A percentile compares a stretch with the other conserved stretches of the same genome.
phyloP scores from a whole-genome alignment of 768 basidiomycete genomes.

The Kwoniella heveanensis region DNA sequence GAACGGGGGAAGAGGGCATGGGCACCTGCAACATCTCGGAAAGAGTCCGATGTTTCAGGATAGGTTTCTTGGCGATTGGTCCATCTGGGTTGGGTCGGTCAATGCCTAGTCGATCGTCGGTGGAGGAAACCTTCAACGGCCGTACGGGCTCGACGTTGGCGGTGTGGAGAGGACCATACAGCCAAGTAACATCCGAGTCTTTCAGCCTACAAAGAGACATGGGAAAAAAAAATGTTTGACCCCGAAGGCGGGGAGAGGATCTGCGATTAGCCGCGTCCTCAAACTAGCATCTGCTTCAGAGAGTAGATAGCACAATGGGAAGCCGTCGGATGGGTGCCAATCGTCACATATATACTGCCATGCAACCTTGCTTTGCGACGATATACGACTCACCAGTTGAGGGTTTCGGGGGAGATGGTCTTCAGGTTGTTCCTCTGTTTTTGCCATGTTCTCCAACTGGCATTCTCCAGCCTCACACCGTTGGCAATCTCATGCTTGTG shows the following conservation, averaged over 20 bases:
- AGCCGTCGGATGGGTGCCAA: too few species aligned
- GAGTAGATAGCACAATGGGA: not conserved
- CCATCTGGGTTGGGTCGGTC: slow-evolving; percentile 32
- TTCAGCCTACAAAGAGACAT: slow-evolving; percentile 72
- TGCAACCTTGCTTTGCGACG: not conserved
- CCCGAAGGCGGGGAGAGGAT: slow-evolving; percentile 2
- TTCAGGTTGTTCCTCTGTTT: slow-evolving; percentile 95
- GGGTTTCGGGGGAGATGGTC: slow-evolving; percentile 92
- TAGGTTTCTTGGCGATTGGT: slow-evolving; percentile 66
- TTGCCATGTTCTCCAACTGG: slow-evolving; percentile 99
- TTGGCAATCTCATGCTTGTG: slow-evolving; percentile 98
- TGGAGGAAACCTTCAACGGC: slow-evolving; percentile 63
- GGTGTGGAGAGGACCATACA: slow-evolving; percentile 94
- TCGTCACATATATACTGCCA: too few species aligned
- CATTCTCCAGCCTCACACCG: slow-evolving; percentile 91
- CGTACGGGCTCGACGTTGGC: slow-evolving; percentile 77
- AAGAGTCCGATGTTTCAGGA: slow-evolving; percentile 92
- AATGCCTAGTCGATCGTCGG: slow-evolving; percentile 64
- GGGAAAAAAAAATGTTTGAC: too few species aligned
- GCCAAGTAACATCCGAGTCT: slow-evolving; percentile 98
- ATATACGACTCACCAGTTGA: slow-evolving; percentile 78
- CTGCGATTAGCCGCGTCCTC: slow-evolving; percentile 2
- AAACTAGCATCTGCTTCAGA: not conserved
- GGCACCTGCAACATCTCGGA: slow-evolving; percentile 82
- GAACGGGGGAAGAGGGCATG: slow-evolving; percentile 66